Evolutionary conservation across 169 alveolate species (phyloP), one percentile per base, ranked within the genome.

Genomic region (Pseudocohnilembus persalinus): DNA sequence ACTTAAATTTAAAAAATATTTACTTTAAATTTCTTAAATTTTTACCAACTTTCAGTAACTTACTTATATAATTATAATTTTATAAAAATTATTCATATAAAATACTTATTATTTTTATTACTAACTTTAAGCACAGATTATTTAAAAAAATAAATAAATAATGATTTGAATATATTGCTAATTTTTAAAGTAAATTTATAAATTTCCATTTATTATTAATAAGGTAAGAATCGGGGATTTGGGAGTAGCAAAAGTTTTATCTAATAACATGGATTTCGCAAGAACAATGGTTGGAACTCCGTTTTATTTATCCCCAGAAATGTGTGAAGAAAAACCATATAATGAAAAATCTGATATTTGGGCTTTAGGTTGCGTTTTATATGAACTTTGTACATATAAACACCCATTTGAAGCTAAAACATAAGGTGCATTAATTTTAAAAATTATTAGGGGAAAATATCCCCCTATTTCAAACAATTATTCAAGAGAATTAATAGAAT

Each of bases 281-380:
- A 92, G 95, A 77, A 98, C 99, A 26, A 93, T 97, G 92, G 98
- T 98, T 63, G 99, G 99, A 73, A 99, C 99, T 6, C 99, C 99
- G 0, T 99, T 98, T 95, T 99, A 99, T 94, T 92, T 99, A 90
- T 97, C 99, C 32, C 99, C 99, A 0, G 99, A 99, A 94, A 97
- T 99, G 77, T 98, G 99, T 85, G 98, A 98, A 95, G 99, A 98
- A 76, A 96, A 96, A 87, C 99, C 99, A 20, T 98, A 98, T 93
- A 98, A 98, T 88, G 96, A 98, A 96, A 99, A 99, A 85, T 97
- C 99, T 72, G 99, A 99, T 94, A 97, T 99, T 11, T 99, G 99
- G 99, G 99, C 99, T 0, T 89, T 98, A 28, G 99, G 99, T 0
- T 95, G 98, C 77, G 96, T 97, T 30, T 91, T 96, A 34, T 96